A percentile compares a stretch with the other conserved stretches of the same genome.
phyloP scores from a whole-genome alignment of 2,329 filamentous ascomycete genomes.

The Hypoxylon sp. region DNA sequence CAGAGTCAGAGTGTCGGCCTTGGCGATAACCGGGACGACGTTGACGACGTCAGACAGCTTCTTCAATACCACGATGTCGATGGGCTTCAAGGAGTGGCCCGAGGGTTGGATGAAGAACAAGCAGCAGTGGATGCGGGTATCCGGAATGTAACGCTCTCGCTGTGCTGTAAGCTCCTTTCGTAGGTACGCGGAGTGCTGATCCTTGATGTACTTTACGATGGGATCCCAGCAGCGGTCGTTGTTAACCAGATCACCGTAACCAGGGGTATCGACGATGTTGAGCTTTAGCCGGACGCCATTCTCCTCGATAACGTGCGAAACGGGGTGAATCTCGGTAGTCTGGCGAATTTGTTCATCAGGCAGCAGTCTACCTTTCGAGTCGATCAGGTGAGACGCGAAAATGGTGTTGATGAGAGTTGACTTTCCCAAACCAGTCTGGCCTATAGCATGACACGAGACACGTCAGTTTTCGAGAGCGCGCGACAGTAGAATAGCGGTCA shows the following conservation, averaged over 20 bases:
- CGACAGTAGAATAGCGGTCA: conserved; percentile 6
- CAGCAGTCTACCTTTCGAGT: conserved; percentile 94
- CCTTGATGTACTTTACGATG: conserved; percentile 99
- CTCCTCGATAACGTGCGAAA: conserved; percentile 99
- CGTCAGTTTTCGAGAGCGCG: conserved; percentile 48
- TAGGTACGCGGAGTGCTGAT: conserved; percentile 98
- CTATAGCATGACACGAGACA: conserved; percentile 62
- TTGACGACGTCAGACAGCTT: conserved; percentile 99
- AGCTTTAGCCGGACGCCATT: conserved; percentile 96
- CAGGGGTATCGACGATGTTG: conserved; percentile 99
- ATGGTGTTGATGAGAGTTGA: conserved; percentile 99
- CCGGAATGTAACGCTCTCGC: conserved; percentile 98
- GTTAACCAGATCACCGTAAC: conserved; percentile 98
- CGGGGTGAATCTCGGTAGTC: conserved; percentile 97
- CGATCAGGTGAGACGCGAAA: conserved; percentile 98
- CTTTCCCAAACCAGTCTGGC: conserved; percentile 98
- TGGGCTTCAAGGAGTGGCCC: conserved; percentile 97
- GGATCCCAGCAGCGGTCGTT: conserved; percentile 99
- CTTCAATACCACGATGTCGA: conserved; percentile 99
- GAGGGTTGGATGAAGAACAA: conserved; percentile 99
- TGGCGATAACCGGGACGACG: conserved; percentile 98
- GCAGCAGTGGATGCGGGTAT: conserved; percentile 99
- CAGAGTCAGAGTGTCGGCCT: conserved; percentile 94
- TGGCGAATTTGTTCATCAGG: conserved; percentile 94
- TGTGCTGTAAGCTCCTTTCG: conserved; percentile 99